Percentiles rank a stretch among this genome's conserved stretches.
phyloP scores from a whole-genome alignment of 1,284 basidiomycete genomes.

The Papiliotrema terrestris region DNA sequence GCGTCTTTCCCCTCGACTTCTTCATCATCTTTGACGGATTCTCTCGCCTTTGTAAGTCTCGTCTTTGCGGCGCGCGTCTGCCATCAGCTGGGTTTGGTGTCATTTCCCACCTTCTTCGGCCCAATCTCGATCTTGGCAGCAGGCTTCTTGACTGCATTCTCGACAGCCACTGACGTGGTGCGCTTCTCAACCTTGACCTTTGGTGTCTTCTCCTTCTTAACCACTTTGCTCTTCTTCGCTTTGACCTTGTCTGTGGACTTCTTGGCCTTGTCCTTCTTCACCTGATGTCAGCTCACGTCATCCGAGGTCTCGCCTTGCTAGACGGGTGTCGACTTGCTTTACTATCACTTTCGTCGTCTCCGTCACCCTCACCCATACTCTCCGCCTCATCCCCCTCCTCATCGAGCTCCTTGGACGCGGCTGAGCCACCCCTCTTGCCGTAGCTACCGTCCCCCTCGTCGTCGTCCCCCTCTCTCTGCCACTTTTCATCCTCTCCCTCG shows the following conservation, averaged over 20 bases:
- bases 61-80: too few relatives aligned
- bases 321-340: neutral
- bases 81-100: neutral
- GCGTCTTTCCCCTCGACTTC: neutral
- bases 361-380: neutral
- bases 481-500: conserved; percentile 4
- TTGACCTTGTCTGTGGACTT: neutral
- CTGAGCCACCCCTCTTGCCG: neutral
- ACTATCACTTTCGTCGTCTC: neutral
- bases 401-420: neutral
- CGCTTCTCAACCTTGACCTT: neutral
- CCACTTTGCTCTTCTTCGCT: neutral
- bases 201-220: neutral
- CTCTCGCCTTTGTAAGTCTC: too few relatives aligned
- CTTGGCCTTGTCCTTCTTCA: neutral
- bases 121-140: neutral
- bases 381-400: neutral
- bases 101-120: neutral
- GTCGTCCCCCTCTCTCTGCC: neutral
- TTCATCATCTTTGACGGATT: neutral
- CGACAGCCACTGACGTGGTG: neutral
- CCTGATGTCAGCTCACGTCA: neutral
- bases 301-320: neutral
- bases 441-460: conserved; percentile 1
- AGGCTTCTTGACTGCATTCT: neutral